Evolutionary conservation across 371 early-diverging fungal genomes (phyloP), one percentile per base, ranked within the genome.

Genomic region (Lichtheimia ramosa): DNA sequence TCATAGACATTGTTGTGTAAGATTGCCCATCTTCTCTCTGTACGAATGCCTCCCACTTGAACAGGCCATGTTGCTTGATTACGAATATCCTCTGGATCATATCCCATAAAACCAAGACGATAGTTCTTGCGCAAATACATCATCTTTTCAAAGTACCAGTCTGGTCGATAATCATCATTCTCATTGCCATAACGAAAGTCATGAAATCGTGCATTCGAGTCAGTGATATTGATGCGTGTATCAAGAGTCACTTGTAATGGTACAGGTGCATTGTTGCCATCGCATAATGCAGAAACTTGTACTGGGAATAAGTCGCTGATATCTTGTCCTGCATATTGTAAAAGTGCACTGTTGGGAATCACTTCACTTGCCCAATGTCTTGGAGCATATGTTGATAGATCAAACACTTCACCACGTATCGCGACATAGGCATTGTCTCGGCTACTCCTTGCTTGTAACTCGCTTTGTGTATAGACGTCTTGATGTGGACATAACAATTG

Each of bases 401-500:
- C 87, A 75, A 87, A 89, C 5, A 91, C 81, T 62, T 89, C 89
- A 5, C 92, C 93, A 6, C 90, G 81, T 39, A 91, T 83, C 16
- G 83, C 75, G 5, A 90, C 76, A 54, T 81, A 77, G 0, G 88
- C 88, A 60, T 73, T 72, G 21, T 66, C 63, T 8, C 79, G 70
- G 41, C 69, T 62, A 25, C 69, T 73, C 21, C 73, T 73, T 0
- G 72, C 69, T 21, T 79, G 76, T 1, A 86, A 70, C 27, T 84
- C 82, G 16, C 74, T 71, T 16, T 68, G 69, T 0, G 78, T 86
- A 56, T 85, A 88, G 8, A 91, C 80, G 39, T 92, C 85, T 61
- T 88, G 85, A 48, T 83, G 83, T 8, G 96, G 96, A 73, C 98
- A 98, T 10, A 98, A 79, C 23, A 96, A 65, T 58, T 85, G 74